These are phyloP conservation scores for Dalbergia cultrata DNA, from an alignment of 306 rosid species.

Conservation along the genomic window DNA sequence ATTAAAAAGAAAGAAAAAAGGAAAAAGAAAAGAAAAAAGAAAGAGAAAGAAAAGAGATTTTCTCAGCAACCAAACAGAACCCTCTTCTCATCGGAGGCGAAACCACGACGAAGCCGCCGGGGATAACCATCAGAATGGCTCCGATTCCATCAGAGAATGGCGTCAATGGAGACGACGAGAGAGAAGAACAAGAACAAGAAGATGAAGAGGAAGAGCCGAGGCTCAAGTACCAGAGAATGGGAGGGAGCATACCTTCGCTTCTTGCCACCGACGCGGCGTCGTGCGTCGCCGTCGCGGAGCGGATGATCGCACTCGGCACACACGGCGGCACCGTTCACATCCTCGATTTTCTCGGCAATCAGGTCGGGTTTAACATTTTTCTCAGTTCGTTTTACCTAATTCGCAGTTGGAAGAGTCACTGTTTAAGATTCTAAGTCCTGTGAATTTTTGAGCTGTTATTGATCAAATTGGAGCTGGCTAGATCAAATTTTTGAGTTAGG, in stretches of 20 bases:
- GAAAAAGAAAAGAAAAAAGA: not conserved
- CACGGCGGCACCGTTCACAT: conserved; percentile 86
- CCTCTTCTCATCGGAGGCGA: conserved; percentile 1
- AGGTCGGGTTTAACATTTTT: conserved; percentile 55
- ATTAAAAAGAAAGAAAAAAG: not conserved
- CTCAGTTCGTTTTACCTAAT: conserved; percentile 3
- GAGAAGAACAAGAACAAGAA: conserved; percentile 78
- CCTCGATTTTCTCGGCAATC: conserved; percentile 98
- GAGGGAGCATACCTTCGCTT: conserved; percentile 89
- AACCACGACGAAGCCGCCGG: conserved; percentile 46
- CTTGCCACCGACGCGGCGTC: conserved; percentile 89
- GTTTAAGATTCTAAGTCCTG: no score
- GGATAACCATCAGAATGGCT: conserved; percentile 71
- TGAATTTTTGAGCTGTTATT: conserved; percentile 17
- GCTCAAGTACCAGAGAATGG: conserved; percentile 98
- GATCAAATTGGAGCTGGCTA: conserved; percentile 19
- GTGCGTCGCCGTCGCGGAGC: conserved; percentile 88
- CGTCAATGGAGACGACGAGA: conserved; percentile 88
- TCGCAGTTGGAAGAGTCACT: not conserved
- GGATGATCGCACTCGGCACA: conserved; percentile 97
- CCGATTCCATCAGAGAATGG: conserved; percentile 85
- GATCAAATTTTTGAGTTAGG: conserved; percentile 22
- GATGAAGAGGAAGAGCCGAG: conserved; percentile 78
- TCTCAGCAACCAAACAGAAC: conserved; percentile 46
- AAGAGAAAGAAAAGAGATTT: conserved; percentile 14